phyloP scores from a whole-genome alignment of 345 rosid genomes.

The Diplotaxis tenuifolia region DNA sequence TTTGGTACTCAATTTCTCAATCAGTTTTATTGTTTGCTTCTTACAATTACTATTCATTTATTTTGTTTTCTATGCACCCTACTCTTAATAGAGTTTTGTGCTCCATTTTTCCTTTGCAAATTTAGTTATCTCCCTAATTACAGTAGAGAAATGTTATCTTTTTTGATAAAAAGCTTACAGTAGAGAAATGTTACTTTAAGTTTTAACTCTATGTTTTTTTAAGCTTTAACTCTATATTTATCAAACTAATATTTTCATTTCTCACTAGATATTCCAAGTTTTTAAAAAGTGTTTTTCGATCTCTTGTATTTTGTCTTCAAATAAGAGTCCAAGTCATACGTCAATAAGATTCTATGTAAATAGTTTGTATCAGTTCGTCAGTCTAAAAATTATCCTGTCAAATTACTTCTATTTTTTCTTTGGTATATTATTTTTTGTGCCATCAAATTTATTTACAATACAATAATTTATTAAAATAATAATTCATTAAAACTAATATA shows the following conservation, averaged over 20 bases:
- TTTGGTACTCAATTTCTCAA: conserved; percentile 13
- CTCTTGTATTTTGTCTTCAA: neutral
- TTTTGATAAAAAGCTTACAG: too few relatives aligned
- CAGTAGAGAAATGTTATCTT: neutral
- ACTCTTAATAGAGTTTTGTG: neutral
- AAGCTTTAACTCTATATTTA: neutral
- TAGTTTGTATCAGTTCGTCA: neutral
- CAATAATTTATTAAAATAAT: too few relatives aligned
- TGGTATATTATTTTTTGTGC: too few relatives aligned
- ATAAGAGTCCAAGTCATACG: neutral
- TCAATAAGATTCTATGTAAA: neutral
- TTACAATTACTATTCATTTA: neutral
- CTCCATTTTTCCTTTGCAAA: neutral
- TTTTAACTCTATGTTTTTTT: neutral
- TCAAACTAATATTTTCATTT: neutral
- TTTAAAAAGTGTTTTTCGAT: neutral
- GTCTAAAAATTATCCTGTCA: neutral
- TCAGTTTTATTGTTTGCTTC: neutral
- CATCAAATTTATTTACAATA: too few relatives aligned
- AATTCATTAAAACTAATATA: too few relatives aligned
- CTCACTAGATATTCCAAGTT: neutral
- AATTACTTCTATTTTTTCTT: too few relatives aligned
- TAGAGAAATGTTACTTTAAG: neutral
- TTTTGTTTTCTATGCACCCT: neutral
- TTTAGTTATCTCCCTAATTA: neutral